phyloP scores from a whole-genome alignment of 1,139 yeast genomes.

The Zhuliangozyma parablackwelliae region DNA sequence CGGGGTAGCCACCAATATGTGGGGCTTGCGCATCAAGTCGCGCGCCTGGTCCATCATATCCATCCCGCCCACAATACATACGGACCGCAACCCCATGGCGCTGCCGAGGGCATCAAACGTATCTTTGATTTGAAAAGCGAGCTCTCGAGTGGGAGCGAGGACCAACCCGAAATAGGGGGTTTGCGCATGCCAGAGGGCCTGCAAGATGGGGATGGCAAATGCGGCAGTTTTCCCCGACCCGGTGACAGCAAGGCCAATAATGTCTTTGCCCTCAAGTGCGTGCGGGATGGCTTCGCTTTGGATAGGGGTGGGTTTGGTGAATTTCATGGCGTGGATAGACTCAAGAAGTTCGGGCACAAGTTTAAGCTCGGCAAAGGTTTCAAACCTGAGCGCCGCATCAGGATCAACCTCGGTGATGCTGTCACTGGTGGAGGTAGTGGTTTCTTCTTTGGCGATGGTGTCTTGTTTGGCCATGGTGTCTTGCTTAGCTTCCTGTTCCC shows the following conservation, averaged over 20 bases:
- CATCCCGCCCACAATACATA: conserved; percentile 96
- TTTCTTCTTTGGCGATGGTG: conserved; percentile 3
- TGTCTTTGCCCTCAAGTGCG: conserved; percentile 81
- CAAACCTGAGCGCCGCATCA: conserved; percentile 28
- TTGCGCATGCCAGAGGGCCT: conserved; percentile 85
- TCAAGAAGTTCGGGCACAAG: conserved; percentile 80
- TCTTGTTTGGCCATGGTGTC: neutral
- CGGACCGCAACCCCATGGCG: conserved; percentile 82
- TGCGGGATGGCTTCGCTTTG: conserved; percentile 90
- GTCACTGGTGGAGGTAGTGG: conserved; percentile 2
- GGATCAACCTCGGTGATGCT: conserved; percentile 15
- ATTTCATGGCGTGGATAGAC: conserved; percentile 67
- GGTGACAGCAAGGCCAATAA: conserved; percentile 78
- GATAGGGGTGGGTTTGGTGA: conserved; percentile 77
- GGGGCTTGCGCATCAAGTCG: conserved; percentile 91
- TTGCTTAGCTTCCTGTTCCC: conserved; percentile 13
- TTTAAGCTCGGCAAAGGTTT: conserved; percentile 47
- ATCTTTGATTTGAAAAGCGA: conserved; percentile 93
- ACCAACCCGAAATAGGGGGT: conserved; percentile 86
- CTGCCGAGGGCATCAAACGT: conserved; percentile 93
- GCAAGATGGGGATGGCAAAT: conserved; percentile 84
- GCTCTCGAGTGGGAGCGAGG: conserved; percentile 93
- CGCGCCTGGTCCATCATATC: conserved; percentile 97
- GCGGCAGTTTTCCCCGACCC: conserved; percentile 89
- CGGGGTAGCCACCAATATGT: conserved; percentile 84